Evolutionary conservation across 495 filamentous ascomycete genomes (phyloP).

Genomic region (Glarea lozoyensis): DNA sequence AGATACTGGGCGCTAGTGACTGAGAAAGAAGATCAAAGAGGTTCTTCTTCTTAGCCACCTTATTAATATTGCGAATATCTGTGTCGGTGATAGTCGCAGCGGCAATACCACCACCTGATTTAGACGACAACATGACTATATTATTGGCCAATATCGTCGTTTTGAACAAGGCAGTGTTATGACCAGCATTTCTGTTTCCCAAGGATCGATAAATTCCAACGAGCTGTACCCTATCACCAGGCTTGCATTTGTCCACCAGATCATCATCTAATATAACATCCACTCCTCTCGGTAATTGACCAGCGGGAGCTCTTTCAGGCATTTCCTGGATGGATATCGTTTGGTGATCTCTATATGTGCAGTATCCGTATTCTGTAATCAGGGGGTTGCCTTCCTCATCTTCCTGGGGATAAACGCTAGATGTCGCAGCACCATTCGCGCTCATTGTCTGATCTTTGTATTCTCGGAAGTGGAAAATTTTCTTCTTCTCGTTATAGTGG

Average conservation of each 20-base stretch:
- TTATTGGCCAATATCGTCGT: slow-evolving; percentile 93
- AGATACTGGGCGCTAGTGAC: slow-evolving; percentile 95
- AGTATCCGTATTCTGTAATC: slow-evolving; percentile 92
- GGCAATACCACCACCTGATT: slow-evolving; percentile 89
- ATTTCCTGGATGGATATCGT: slow-evolving; percentile 99
- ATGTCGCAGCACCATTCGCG: slow-evolving; percentile 72
- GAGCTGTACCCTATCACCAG: slow-evolving; percentile 90
- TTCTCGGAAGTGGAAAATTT: slow-evolving; percentile 73
- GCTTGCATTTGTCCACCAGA: slow-evolving; percentile 89
- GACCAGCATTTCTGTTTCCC: slow-evolving; percentile 84
- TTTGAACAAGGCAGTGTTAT: slow-evolving; percentile 83
- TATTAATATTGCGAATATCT: slow-evolving; percentile 98
- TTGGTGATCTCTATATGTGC: slow-evolving; percentile 93
- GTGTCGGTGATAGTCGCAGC: slow-evolving; percentile 92
- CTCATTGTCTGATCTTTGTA: slow-evolving; percentile 97
- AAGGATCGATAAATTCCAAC: slow-evolving; percentile 91
- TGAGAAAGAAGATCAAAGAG: slow-evolving; percentile 92
- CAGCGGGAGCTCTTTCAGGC: slow-evolving; percentile 93
- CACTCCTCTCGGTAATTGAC: slow-evolving; percentile 92
- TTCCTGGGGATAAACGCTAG: slow-evolving; percentile 89
- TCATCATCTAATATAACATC: slow-evolving; percentile 98
- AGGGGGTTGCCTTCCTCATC: slow-evolving; percentile 77
- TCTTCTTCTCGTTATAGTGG: slow-evolving; percentile 80
- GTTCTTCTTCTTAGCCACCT: slow-evolving; percentile 89
- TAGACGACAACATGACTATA: slow-evolving; percentile 87